These are phyloP conservation scores for Hymenoscyphus fraxineus DNA, from an alignment of 2,329 filamentous ascomycete species.

Conservation along the genomic window DNA sequence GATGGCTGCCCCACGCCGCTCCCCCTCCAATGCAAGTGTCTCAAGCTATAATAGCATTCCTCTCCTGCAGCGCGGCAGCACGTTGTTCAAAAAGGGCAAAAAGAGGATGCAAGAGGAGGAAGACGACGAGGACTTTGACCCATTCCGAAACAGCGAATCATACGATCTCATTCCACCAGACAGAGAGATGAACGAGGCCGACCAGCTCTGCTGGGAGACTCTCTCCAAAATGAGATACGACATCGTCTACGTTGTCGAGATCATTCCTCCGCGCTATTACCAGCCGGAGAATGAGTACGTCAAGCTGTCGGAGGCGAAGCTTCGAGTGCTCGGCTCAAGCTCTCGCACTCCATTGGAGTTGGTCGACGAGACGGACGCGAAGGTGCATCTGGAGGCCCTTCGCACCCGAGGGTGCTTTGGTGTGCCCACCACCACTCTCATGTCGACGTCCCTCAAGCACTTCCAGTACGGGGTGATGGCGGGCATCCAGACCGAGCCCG, in stretches of 20 bases:
- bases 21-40: neutral
- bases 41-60: neutral
- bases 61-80: neutral
- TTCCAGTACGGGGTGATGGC: constrained; percentile 18
- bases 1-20: neutral
- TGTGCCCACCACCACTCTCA: constrained; percentile 8
- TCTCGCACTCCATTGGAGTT: constrained; percentile 21
- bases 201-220: constrained; percentile 24
- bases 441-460: neutral
- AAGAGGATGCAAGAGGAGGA: neutral
- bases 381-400: constrained; percentile 28
- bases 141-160: no score
- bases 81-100: neutral
- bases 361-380: constrained; percentile 21
- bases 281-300: constrained; percentile 24
- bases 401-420: constrained; percentile 15
- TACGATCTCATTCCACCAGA: neutral
- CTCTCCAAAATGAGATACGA: constrained; percentile 31
- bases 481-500: constrained; percentile 10
- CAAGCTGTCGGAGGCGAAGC: constrained; percentile 21
- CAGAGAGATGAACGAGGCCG: neutral
- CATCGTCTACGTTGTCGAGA: constrained; percentile 30
- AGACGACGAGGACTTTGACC: no score
- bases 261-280: constrained; percentile 15
- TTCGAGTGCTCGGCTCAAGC: constrained; percentile 29